phyloP scores from a whole-genome alignment of 1,284 basidiomycete species.

The Fomitopsis palustris region DNA sequence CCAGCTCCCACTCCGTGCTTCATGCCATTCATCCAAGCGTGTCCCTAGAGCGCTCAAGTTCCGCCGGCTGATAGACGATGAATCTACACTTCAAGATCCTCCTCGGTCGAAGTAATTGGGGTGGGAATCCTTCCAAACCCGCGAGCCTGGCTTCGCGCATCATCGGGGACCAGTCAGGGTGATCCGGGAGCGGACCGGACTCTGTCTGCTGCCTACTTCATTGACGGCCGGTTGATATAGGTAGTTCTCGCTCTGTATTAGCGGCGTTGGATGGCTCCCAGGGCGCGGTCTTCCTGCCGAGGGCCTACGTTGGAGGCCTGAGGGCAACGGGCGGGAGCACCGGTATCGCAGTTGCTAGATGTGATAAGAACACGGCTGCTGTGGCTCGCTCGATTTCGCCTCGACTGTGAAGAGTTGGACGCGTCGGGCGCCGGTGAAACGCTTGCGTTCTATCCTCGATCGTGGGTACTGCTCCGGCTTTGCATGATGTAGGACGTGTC shows the following conservation, averaged over 20 bases:
- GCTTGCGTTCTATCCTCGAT: neutral
- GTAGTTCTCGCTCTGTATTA: neutral
- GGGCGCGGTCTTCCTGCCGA: neutral
- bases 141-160: neutral
- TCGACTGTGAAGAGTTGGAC: neutral
- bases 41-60: neutral
- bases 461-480: neutral
- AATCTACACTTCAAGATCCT: constrained; percentile 3
- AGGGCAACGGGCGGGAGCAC: neutral
- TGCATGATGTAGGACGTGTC: neutral
- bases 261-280: neutral
- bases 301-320: neutral
- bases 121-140: neutral
- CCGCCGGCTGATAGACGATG: constrained; percentile 5
- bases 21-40: neutral
- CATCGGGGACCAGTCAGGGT: neutral
- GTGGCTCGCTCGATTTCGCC: neutral
- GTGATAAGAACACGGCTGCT: neutral
- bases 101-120: neutral
- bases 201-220: neutral
- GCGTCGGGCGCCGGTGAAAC: neutral
- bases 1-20: neutral
- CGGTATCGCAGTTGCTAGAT: neutral
- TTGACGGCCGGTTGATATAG: neutral
- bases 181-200: constrained; percentile 1